Percentiles rank a stretch among this genome's conserved stretches.
Evolutionary conservation across 768 basidiomycete species (phyloP).

Genomic region (Suillus variegatus): DNA sequence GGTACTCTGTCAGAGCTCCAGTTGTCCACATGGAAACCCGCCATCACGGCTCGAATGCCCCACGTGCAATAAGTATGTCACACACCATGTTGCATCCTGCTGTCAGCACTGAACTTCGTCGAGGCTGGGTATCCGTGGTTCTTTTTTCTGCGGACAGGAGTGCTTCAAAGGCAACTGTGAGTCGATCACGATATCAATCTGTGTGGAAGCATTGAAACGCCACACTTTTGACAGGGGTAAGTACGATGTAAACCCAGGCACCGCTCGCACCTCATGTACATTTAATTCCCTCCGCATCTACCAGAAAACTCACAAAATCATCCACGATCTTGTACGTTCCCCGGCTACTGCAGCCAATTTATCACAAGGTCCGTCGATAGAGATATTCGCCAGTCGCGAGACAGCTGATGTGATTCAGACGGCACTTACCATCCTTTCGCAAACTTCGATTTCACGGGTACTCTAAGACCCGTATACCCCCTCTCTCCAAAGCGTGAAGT

Average conservation of each 20-base stretch:
- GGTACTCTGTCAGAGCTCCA: slow-evolving; percentile 63
- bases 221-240: slow-evolving; percentile 26
- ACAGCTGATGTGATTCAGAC: slow-evolving; percentile 44
- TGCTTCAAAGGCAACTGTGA: slow-evolving; percentile 95
- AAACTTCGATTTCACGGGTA: slow-evolving; percentile 75
- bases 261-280: background rate
- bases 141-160: slow-evolving; percentile 92
- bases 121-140: slow-evolving; percentile 76
- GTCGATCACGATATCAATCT: slow-evolving; percentile 33
- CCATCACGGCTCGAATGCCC: slow-evolving; percentile 90
- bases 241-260: slow-evolving; percentile 1
- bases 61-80: slow-evolving; percentile 82
- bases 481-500: slow-evolving; percentile 74
- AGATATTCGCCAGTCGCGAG: background rate
- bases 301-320: slow-evolving; percentile 80
- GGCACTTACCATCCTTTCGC: slow-evolving; percentile 82
- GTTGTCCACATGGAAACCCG: slow-evolving; percentile 80
- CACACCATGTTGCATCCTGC: slow-evolving; percentile 5
- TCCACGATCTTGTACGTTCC: slow-evolving; percentile 63
- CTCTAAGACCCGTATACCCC: slow-evolving; percentile 84
- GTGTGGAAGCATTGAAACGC: slow-evolving; percentile 1
- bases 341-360: slow-evolving; percentile 14
- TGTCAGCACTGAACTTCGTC: slow-evolving; percentile 13
- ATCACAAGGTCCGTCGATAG: slow-evolving; percentile 5
- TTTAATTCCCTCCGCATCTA: slow-evolving; percentile 9